A percentile compares a stretch with the other conserved stretches of the same genome.
These are phyloP conservation scores for Candida sithepensis DNA, from an alignment of 805 yeast genomes.

Conservation along the genomic window DNA sequence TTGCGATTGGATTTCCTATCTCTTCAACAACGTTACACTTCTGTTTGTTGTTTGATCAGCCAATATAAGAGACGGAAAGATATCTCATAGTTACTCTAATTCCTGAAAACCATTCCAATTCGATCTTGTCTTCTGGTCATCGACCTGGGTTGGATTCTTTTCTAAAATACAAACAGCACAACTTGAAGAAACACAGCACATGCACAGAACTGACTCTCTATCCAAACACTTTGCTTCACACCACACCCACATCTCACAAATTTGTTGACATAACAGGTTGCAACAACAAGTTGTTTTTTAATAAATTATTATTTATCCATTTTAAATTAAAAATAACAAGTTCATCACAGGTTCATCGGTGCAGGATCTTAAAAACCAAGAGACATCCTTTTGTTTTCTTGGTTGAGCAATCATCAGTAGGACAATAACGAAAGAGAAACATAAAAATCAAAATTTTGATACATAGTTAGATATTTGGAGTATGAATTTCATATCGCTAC, in stretches of 20 bases:
- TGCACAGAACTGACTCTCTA: not conserved
- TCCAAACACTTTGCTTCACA: too few species aligned
- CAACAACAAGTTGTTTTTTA: not conserved
- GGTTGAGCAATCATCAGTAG: not conserved
- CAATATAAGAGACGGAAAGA: too few species aligned
- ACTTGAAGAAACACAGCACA: not conserved
- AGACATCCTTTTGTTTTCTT: not conserved
- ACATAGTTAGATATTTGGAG: not conserved
- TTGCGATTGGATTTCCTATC: too few species aligned
- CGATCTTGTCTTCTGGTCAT: too few species aligned
- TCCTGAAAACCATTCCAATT: too few species aligned
- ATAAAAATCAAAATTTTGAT: not conserved
- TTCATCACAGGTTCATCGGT: not conserved
- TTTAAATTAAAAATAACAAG: too few species aligned
- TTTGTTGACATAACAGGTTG: not conserved
- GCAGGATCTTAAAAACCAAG: not conserved
- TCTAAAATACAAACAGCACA: too few species aligned
- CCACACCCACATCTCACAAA: not conserved
- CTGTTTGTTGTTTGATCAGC: too few species aligned
- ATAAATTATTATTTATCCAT: not conserved
- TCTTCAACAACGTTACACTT: too few species aligned
- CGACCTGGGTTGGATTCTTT: too few species aligned
- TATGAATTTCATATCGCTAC: conserved; percentile 21
- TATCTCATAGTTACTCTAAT: too few species aligned
- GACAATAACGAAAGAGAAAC: not conserved